phyloP scores from a whole-genome alignment of 768 basidiomycete species.

The Phlebiopsis flavidoalba region DNA sequence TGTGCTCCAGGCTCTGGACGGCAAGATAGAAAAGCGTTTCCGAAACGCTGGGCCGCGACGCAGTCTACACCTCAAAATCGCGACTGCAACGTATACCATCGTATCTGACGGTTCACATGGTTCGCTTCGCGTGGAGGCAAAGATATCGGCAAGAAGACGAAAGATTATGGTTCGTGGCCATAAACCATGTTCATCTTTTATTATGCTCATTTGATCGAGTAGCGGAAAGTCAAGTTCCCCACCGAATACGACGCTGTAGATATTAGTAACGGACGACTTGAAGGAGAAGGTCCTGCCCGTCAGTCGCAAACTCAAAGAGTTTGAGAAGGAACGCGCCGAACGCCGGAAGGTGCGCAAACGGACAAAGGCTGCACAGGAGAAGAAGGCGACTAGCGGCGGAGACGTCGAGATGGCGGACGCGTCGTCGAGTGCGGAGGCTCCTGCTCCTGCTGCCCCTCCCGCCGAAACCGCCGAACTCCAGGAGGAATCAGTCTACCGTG shows the following conservation, averaged over 20 bases:
- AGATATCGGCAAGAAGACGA: conserved; percentile 87
- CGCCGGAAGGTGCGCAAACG: conserved; percentile 76
- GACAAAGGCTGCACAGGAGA: conserved; percentile 43
- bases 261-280: conserved; percentile 74
- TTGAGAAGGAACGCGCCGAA: conserved; percentile 82
- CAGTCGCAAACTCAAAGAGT: conserved; percentile 65
- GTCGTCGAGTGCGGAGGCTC: conserved; percentile 6
- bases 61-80: conserved; percentile 75
- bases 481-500: conserved; percentile 60
- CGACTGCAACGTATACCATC: conserved; percentile 80
- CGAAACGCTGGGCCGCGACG: conserved; percentile 72
- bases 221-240: conserved; percentile 92
- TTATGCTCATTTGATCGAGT: not conserved
- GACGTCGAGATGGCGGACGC: conserved; percentile 45
- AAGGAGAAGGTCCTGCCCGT: conserved; percentile 66
- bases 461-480: conserved; percentile 42
- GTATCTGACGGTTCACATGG: conserved; percentile 90
- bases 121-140: conserved; percentile 92
- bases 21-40: conserved; percentile 84
- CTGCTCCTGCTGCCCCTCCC: conserved; percentile 13
- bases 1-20: conserved; percentile 65
- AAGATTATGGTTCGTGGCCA: conserved; percentile 79
- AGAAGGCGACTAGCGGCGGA: conserved; percentile 24
- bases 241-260: conserved; percentile 85
- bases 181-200: not conserved